phyloP scores from a whole-genome alignment of 164 flowering plant genomes.

The Vitis rotundifolia region DNA sequence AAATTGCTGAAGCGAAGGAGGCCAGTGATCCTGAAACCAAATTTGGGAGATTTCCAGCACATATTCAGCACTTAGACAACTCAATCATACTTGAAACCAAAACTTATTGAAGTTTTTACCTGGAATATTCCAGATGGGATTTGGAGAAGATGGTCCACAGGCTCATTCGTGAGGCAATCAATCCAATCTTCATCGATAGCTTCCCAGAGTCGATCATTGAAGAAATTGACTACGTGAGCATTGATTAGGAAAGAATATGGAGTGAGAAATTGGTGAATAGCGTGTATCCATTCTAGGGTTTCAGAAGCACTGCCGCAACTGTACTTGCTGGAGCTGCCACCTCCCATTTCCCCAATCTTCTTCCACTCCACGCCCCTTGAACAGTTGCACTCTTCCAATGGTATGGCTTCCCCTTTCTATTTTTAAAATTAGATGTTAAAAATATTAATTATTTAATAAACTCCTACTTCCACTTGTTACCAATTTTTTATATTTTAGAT shows the following conservation, averaged over 20 bases:
- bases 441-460: no score
- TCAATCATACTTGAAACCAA: background rate
- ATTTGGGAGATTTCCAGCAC: background rate
- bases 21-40: conserved; percentile 69
- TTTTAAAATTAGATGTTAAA: no score
- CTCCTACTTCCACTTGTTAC: no score
- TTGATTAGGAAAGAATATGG: conserved; percentile 51
- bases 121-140: conserved; percentile 80
- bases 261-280: conserved; percentile 58
- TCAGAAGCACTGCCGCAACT: conserved; percentile 54
- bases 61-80: background rate
- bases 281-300: conserved; percentile 79
- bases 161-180: conserved; percentile 58
- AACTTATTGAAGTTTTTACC: conserved; percentile 23
- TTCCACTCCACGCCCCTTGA: no score
- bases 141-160: conserved; percentile 55
- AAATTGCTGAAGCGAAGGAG: conserved; percentile 75
- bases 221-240: conserved; percentile 82
- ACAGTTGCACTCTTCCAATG: no score
- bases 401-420: no score
- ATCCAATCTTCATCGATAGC: conserved; percentile 76
- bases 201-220: conserved; percentile 83
- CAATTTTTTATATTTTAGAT: no score
- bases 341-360: no score
- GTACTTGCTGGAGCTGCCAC: conserved; percentile 19